phyloP scores from a whole-genome alignment of 148 eudicot species.

The Cornus kousa region DNA sequence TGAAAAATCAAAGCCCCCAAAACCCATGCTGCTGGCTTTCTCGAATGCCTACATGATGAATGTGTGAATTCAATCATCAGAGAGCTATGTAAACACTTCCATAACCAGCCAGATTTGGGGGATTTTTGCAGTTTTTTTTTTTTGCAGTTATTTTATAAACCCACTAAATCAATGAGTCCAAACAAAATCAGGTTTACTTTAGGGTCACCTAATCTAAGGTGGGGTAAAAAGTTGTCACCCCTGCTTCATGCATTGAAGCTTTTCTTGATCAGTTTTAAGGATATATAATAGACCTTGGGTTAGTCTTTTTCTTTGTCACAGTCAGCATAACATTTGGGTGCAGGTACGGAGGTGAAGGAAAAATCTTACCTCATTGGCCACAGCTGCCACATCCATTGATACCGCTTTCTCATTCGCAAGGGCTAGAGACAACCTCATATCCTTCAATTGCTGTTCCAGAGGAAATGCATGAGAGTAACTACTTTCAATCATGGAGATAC shows the following conservation, averaged over 20 bases:
- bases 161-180: too few relatives aligned
- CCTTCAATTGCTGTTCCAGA: conserved; percentile 95
- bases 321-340: background rate
- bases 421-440: conserved; percentile 95
- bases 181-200: too few relatives aligned
- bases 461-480: conserved; percentile 90
- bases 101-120: too few relatives aligned
- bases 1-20: conserved; percentile 91
- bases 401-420: conserved; percentile 90
- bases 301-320: background rate
- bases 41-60: conserved; percentile 62
- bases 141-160: too few relatives aligned
- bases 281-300: background rate
- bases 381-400: conserved; percentile 95
- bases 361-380: conserved; percentile 79
- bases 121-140: too few relatives aligned
- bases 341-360: background rate
- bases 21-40: conserved; percentile 84
- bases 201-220: too few relatives aligned
- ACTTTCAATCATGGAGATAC: conserved; percentile 77
- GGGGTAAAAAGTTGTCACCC: background rate
- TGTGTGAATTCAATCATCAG: background rate
- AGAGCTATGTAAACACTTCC: background rate
- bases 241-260: background rate
- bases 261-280: background rate